Evolutionary conservation across 2,329 filamentous ascomycete genomes (phyloP), one percentile per base, ranked within the genome.

Genomic region (Cercospora citrullina): DNA sequence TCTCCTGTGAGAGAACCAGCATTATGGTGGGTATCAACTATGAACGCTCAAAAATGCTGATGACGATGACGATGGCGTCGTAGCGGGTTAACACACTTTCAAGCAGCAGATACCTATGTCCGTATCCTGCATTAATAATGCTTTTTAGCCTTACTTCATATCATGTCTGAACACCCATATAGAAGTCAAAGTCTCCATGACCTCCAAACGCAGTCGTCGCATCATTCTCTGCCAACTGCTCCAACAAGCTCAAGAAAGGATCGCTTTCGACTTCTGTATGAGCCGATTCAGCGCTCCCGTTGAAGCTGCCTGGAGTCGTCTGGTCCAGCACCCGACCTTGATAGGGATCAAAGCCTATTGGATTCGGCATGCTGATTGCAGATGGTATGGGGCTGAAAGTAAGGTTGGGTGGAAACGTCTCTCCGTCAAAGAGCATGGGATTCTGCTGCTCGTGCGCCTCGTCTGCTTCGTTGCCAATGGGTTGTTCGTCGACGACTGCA

Each of bases 161-260:
- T 68, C 61, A 72, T 21, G 51, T 67, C 61, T 73, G 69, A 45
- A 64, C 68, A 42, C 65, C 67, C 66, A 94, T 80, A 75, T 94
- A 94, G 79, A 92, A 94, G 77, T 94, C 91, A 74, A 95, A 81
- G 75, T 94, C 91, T 71, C 86, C 90, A 12, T 90, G 90, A 9
- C 89, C 87, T 0, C 89, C 91, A 28, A 72, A 68, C 62, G 87
- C 83, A 51, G 28, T 55, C 14, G 84, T 84, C 63, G 91, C 86
- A 79, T 94, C 91, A 74, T 92, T 93, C 79, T 95, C 91, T 0
- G 91, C 92, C 67, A 95, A 83, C 79, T 95, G 91, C 77, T 95
- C 92, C 39, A 95, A 81, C 51, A 95, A 80, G 69, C 87, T 91
- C 48, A 95, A 79, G 75, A 96, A 95, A 0, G 92, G 91, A 75